Evolutionary conservation across 257 asterid genomes (phyloP).

Genomic region (Solanum pimpinellifolium): DNA sequence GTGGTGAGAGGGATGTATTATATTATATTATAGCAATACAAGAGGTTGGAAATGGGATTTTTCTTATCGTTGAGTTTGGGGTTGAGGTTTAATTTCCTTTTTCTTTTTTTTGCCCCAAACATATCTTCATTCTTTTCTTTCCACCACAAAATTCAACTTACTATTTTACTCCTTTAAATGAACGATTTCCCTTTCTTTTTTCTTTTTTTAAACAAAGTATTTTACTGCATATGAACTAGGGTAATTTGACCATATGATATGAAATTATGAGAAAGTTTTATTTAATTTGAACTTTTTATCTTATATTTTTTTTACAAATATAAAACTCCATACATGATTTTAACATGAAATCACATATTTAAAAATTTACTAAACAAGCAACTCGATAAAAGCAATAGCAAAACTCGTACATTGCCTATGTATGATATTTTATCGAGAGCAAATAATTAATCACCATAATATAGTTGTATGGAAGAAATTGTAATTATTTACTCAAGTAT

Average conservation of each 20-base stretch:
- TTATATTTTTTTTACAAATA: too few relatives aligned
- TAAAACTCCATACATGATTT: too few relatives aligned
- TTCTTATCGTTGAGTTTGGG: constrained; percentile 39
- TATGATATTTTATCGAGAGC: too few relatives aligned
- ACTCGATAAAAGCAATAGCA: neutral
- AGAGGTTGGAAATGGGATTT: constrained; percentile 14
- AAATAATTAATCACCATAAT: too few relatives aligned
- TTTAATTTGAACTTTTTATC: too few relatives aligned
- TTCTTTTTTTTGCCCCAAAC: neutral
- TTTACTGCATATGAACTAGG: neutral
- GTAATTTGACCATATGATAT: neutral
- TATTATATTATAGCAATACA: neutral
- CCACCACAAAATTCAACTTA: neutral
- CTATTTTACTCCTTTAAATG: neutral
- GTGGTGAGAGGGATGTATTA: neutral
- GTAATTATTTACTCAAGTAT: too few relatives aligned
- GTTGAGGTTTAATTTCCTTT: constrained; percentile 19
- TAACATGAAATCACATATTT: too few relatives aligned
- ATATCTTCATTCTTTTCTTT: neutral
- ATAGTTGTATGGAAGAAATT: too few relatives aligned
- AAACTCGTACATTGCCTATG: too few relatives aligned
- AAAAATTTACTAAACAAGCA: neutral
- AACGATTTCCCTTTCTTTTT: neutral
- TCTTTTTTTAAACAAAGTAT: too few relatives aligned
- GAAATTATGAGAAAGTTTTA: too few relatives aligned